Percentiles rank a stretch among this genome's conserved stretches.
Conservation (phyloP, 2,329 filamentous ascomycete species). For the Colletotrichum sansevieriae region DNA sequence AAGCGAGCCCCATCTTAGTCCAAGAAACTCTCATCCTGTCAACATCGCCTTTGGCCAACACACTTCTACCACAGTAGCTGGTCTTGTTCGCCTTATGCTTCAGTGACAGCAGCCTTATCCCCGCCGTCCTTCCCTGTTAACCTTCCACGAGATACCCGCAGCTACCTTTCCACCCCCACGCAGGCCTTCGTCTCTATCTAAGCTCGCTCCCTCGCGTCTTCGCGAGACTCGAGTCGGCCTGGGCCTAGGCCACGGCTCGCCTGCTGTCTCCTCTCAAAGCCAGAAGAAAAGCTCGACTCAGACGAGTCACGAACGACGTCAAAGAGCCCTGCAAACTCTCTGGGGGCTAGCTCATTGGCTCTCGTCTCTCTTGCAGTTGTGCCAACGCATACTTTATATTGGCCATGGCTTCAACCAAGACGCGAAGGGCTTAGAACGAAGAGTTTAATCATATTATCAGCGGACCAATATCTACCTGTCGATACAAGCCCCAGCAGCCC, state of each 20-base stretch:
- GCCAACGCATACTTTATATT: slow-evolving; percentile 7
- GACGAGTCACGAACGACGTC: slow-evolving; percentile 37
- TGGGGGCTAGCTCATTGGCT: background rate
- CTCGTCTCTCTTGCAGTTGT: background rate
- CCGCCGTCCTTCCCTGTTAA: slow-evolving; percentile 19
- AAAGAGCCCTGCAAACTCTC: slow-evolving; percentile 15
- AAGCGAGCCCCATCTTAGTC: slow-evolving; percentile 1
- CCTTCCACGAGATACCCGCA: slow-evolving; percentile 5
- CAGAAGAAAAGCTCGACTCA: slow-evolving; percentile 6
- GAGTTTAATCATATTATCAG: background rate
- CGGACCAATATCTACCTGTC: slow-evolving; percentile 12
- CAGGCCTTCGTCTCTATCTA: slow-evolving; percentile 1
- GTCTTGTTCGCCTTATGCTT: slow-evolving; percentile 13
- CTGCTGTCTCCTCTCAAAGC: background rate
- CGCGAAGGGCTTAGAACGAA: background rate
- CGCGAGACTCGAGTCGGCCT: background rate
- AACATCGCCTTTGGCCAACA: slow-evolving; percentile 1
- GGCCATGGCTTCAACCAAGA: slow-evolving; percentile 2
- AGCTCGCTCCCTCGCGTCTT: slow-evolving; percentile 20
- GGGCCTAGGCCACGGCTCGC: background rate
- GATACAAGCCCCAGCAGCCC: background rate
- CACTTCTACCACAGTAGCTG: background rate
- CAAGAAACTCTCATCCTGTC: slow-evolving; percentile 26
- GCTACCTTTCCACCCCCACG: background rate
- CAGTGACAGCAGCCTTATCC: slow-evolving; percentile 34